A percentile compares a stretch with the other conserved stretches of the same genome.
These are phyloP conservation scores for Daldinia sp. DNA, from an alignment of 2,329 filamentous ascomycete species.

Conservation along the genomic window DNA sequence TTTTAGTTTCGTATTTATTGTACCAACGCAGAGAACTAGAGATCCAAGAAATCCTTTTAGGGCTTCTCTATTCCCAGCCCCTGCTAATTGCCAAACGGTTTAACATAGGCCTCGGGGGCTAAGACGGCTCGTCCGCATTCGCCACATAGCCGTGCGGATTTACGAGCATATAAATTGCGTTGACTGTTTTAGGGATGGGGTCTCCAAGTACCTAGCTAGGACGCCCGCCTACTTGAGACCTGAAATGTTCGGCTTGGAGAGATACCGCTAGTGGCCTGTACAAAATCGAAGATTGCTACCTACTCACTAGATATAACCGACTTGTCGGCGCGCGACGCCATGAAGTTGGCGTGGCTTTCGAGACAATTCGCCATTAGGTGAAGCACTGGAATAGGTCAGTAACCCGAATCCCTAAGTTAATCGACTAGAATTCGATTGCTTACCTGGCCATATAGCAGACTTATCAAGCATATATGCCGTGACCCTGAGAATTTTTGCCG, in stretches of 20 bases:
- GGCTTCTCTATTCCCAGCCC: not conserved
- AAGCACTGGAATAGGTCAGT: conserved; percentile 51
- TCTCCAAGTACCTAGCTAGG: no score
- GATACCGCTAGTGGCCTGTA: not conserved
- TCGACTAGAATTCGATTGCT: conserved; percentile 46
- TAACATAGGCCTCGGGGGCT: not conserved
- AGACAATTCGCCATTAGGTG: conserved; percentile 64
- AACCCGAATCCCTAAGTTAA: not conserved
- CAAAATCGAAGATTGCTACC: conserved; percentile 3
- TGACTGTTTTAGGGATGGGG: not conserved
- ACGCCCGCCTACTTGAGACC: not conserved
- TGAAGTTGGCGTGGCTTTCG: conserved; percentile 62
- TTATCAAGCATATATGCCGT: conserved; percentile 89
- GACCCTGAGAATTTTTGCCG: conserved; percentile 82
- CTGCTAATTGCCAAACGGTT: not conserved
- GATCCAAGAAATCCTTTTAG: not conserved
- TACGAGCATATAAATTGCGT: not conserved
- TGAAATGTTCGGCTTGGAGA: not conserved
- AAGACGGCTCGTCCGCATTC: not conserved
- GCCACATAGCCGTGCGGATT: not conserved
- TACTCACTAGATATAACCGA: conserved; percentile 56
- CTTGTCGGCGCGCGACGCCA: conserved; percentile 61
- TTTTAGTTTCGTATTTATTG: not conserved
- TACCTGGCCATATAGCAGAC: conserved; percentile 91
- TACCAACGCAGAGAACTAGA: not conserved